Conservation (phyloP, 768 basidiomycete species). For the Termitomyces sp. region DNA sequence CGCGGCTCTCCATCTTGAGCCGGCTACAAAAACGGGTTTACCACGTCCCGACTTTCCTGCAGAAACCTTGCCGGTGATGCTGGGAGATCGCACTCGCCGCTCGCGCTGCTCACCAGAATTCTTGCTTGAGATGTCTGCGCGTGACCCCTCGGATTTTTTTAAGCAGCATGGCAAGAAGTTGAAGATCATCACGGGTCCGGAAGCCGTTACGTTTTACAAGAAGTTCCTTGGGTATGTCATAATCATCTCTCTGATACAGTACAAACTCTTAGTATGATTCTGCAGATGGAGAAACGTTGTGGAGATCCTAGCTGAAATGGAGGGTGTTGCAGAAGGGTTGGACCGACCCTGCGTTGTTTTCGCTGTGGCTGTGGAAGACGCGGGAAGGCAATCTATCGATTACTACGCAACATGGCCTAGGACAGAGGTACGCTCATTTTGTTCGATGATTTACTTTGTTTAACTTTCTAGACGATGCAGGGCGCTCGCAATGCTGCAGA, state of each 20-base stretch:
- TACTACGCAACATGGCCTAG: too few relatives aligned
- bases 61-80: constrained; percentile 29
- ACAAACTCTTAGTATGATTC: neutral
- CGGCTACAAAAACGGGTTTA: constrained; percentile 7
- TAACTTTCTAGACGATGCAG: constrained; percentile 5
- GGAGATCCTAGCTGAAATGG: constrained; percentile 17
- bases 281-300: constrained; percentile 12
- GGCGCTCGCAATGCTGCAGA: constrained; percentile 9
- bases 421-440: too few relatives aligned
- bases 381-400: constrained; percentile 34
- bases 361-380: constrained; percentile 38
- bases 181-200: constrained; percentile 39
- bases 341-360: constrained; percentile 38
- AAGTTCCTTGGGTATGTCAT: constrained; percentile 37
- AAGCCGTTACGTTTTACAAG: constrained; percentile 39
- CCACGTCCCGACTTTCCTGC: constrained; percentile 19
- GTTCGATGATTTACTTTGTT: neutral
- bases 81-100: constrained; percentile 37
- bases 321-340: constrained; percentile 6
- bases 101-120: constrained; percentile 44
- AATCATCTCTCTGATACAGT: neutral
- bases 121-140: constrained; percentile 36
- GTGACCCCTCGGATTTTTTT: constrained; percentile 24
- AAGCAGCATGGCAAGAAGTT: constrained; percentile 32
- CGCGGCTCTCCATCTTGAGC: constrained; percentile 8